Percentiles rank a stretch among this genome's conserved stretches.
Conservation (phyloP, 192 early-diverging fungal species). For the Coemansia sp. region DNA sequence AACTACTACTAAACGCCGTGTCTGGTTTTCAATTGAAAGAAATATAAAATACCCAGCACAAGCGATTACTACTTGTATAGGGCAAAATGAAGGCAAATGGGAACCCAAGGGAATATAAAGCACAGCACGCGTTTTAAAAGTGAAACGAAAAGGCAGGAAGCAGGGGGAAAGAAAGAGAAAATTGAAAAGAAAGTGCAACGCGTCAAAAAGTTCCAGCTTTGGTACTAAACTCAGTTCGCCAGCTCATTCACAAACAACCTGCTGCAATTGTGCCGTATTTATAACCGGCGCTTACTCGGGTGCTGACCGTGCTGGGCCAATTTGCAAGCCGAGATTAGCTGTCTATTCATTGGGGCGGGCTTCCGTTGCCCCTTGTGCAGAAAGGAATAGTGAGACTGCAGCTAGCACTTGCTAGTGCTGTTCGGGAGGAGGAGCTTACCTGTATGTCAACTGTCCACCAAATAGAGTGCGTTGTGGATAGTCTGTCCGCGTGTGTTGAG, state of each 20-base stretch:
- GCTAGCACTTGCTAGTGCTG: background rate
- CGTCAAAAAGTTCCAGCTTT: conserved; percentile 3
- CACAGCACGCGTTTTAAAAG: conserved; percentile 7
- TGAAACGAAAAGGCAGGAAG: conserved; percentile 9
- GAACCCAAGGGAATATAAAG: conserved; percentile 2
- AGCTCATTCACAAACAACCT: background rate
- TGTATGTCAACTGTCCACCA: background rate
- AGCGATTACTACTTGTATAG: conserved; percentile 1
- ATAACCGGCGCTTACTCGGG: background rate
- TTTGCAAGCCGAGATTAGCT: background rate
- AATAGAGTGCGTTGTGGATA: background rate
- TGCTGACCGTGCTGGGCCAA: conserved; percentile 1
- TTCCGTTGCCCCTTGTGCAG: background rate
- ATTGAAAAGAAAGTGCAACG: conserved; percentile 1
- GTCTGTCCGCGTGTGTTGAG: background rate
- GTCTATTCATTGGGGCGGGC: background rate
- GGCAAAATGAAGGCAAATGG: background rate
- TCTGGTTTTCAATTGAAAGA: background rate
- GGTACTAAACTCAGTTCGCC: background rate
- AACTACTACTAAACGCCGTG: background rate
- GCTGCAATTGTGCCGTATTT: background rate
- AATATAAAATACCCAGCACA: background rate
- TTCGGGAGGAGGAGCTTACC: background rate
- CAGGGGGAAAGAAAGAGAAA: conserved; percentile 1
- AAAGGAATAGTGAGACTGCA: conserved; percentile 1